Conservation (phyloP, 1,284 basidiomycete species). For the Trichosporon inkin region DNA sequence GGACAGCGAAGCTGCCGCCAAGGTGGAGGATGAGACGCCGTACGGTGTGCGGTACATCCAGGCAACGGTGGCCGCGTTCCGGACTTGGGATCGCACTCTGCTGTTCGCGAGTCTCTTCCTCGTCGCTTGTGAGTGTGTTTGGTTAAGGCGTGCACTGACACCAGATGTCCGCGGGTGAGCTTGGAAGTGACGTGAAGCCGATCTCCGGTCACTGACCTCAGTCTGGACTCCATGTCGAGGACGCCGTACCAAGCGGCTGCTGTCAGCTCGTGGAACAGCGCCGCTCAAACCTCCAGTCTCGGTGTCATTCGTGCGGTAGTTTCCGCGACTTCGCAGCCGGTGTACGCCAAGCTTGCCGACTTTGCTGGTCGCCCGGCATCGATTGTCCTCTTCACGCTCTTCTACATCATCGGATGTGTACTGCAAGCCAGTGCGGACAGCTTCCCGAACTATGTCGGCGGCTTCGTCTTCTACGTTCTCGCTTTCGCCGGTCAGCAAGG, state of each 20-base stretch:
- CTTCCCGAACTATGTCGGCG: conserved; percentile 34
- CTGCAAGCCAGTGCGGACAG: conserved; percentile 32
- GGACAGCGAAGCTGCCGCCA: no score
- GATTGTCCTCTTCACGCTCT: conserved; percentile 54
- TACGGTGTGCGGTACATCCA: conserved; percentile 22
- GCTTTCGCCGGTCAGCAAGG: conserved; percentile 25
- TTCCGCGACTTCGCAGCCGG: conserved; percentile 66
- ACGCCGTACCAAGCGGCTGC: conserved; percentile 11
- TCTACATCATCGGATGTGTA: conserved; percentile 40
- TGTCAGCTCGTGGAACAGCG: conserved; percentile 8
- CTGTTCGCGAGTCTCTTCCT: conserved; percentile 48
- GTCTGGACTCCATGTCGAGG: background rate
- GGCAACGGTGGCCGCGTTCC: conserved; percentile 12
- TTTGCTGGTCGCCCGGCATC: conserved; percentile 54
- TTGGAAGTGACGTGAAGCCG: conserved; percentile 8
- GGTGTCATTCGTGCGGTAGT: conserved; percentile 45
- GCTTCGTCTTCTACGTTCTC: conserved; percentile 37
- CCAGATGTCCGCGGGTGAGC: background rate
- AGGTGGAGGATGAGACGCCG: conserved; percentile 21
- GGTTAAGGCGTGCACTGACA: background rate
- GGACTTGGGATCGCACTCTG: conserved; percentile 8
- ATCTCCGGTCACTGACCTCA: background rate
- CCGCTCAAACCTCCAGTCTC: conserved; percentile 7
- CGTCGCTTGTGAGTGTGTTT: conserved; percentile 32
- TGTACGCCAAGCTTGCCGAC: conserved; percentile 74